Evolutionary conservation across 805 yeast species (phyloP).

Genomic region (Saccharomycopsis babjevae): DNA sequence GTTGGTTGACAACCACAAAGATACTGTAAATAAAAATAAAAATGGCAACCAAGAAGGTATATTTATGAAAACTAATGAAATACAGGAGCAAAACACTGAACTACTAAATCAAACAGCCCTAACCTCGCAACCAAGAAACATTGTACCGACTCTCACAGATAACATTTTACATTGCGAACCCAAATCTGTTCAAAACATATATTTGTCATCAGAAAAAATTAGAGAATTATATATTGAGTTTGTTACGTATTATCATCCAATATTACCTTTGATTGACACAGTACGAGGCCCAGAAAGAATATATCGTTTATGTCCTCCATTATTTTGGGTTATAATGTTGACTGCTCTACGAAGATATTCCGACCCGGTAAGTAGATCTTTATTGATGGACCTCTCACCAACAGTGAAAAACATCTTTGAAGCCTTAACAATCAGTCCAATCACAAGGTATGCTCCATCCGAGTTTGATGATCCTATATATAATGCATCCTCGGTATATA

Average conservation of each 20-base stretch:
- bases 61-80: background rate
- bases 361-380: conserved; percentile 25
- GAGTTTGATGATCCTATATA: conserved; percentile 73
- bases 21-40: background rate
- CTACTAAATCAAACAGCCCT: background rate
- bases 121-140: background rate
- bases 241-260: conserved; percentile 69
- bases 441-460: conserved; percentile 70
- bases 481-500: conserved; percentile 83
- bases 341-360: conserved; percentile 65
- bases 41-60: background rate
- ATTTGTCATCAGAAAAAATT: conserved; percentile 52
- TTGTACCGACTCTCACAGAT: conserved; percentile 22
- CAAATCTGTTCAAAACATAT: conserved; percentile 61
- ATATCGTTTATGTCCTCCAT: conserved; percentile 70
- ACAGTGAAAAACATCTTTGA: conserved; percentile 68
- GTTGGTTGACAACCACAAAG: background rate
- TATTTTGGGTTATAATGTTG: conserved; percentile 90
- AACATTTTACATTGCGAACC: conserved; percentile 45
- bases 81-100: background rate
- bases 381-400: conserved; percentile 57
- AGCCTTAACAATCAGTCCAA: conserved; percentile 84
- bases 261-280: conserved; percentile 81
- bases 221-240: conserved; percentile 56
- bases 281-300: conserved; percentile 72